These are phyloP conservation scores for Fusarium virguliforme DNA, from an alignment of 2,329 filamentous ascomycete species.

Conservation along the genomic window DNA sequence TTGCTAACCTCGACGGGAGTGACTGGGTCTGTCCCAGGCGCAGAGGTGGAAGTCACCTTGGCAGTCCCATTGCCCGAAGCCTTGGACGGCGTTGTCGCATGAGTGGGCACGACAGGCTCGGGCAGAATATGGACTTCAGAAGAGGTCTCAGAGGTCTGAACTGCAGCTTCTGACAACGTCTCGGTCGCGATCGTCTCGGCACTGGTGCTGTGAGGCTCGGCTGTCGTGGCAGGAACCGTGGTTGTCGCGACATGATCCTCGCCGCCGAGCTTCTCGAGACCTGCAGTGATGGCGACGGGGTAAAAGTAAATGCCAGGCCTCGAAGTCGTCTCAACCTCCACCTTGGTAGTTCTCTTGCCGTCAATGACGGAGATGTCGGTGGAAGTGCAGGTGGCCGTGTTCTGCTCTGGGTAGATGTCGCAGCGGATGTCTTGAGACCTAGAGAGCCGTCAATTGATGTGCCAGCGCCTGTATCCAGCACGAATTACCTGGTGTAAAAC, in stretches of 20 bases:
- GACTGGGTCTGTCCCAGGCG: background rate
- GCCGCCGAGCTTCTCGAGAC: background rate
- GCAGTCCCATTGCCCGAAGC: background rate
- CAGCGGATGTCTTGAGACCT: slow-evolving; percentile 8
- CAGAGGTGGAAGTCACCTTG: background rate
- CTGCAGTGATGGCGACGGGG: background rate
- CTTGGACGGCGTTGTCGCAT: background rate
- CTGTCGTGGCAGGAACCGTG: background rate
- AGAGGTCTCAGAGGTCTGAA: background rate
- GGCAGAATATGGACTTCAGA: background rate
- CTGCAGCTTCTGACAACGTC: background rate
- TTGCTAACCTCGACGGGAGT: background rate
- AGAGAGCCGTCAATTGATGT: background rate
- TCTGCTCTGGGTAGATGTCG: slow-evolving; percentile 7
- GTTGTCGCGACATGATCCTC: background rate
- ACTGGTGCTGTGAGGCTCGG: background rate
- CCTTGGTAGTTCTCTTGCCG: background rate
- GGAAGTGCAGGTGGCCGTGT: slow-evolving; percentile 2
- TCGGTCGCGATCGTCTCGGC: background rate
- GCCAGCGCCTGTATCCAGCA: background rate
- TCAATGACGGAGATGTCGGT: background rate
- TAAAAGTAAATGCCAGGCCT: background rate
- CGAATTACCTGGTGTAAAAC: background rate
- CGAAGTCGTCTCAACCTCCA: background rate
- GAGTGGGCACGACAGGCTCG: background rate